Base-by-base conservation (phyloP, 345 rosid genomes). In the Arabidopsis thaliana region DNA sequence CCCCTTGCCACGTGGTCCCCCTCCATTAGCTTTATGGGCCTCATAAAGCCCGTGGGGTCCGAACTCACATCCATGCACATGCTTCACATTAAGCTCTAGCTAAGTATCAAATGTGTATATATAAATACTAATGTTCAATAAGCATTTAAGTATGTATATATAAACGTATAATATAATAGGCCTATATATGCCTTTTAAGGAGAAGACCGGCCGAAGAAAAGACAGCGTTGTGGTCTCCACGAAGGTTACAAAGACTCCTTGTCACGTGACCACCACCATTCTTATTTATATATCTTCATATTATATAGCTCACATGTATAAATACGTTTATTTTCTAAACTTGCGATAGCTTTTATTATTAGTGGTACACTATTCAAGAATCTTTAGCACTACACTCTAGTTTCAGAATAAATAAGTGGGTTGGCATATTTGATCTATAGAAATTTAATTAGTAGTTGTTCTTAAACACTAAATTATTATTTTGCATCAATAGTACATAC, bases 1-100 rank as follows among this genome's bases (percentile, higher is more conserved):
- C 71, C 61, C 20, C 53, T 49, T 41, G 79, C 79, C 80, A 69
- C 80, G 80, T 76, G 75, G 75, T 62, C 75, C 75, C 79, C 65
- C 50, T 51, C 44, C 71, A 55, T 53, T 69, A 69, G 79, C 58
- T 69, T 61, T 69, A 76, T 77, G 75, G 75, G 80, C 75, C 65
- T 76, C 75, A 45, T 45, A 53, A 77, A 46, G 45, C 59, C 76
- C 38, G 71, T 56, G 52, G 79, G 76, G 67, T 28, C 80, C 62
- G 8, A 46, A 55, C 46, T 49, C 53, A 69, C 76, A 48, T 77
- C 71, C 76, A 77, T 71, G 72, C 80, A 77, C 80, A 77, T 77
- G 80, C 80, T 64, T 57, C 80, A 64, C 80, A 77, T 64, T 71
- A 71, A 62, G 71, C 66, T 60, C 74, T 75, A 74, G 25, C 57